These are phyloP conservation scores for Jimgerdemannia flammicorona DNA, from an alignment of 192 early-diverging fungal species.

Conservation along the genomic window DNA sequence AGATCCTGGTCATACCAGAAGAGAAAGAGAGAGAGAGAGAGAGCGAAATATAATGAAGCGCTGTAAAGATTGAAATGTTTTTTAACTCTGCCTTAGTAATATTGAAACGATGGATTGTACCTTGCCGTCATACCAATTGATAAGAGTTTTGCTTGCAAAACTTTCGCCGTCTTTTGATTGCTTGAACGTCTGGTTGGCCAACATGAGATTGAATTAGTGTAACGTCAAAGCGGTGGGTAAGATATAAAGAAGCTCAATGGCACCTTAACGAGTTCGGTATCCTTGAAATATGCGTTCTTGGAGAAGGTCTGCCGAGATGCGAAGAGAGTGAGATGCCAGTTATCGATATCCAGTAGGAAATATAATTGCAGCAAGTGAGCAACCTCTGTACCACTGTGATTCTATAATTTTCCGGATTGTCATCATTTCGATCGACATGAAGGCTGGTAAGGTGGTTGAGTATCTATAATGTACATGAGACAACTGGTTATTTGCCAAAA, in stretches of 20 bases:
- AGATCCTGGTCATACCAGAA: not conserved
- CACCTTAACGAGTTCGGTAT: not conserved
- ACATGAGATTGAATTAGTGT: not conserved
- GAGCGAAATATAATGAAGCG: not conserved
- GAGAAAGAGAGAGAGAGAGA: not conserved
- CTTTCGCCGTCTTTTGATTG: not conserved
- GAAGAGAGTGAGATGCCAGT: not conserved
- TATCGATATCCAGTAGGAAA: not conserved
- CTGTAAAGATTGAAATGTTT: not conserved
- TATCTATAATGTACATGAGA: not conserved
- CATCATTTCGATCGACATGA: not conserved
- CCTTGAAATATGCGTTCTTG: not conserved
- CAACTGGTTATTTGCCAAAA: no score
- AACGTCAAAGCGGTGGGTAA: not conserved
- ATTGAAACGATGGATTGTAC: not conserved
- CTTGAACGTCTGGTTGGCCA: not conserved
- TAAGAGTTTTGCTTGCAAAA: not conserved
- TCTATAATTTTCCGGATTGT: not conserved
- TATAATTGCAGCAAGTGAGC: no score
- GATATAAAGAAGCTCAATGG: not conserved
- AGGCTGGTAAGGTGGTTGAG: not conserved
- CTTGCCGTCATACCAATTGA: not conserved
- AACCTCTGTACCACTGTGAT: not conserved
- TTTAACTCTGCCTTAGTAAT: not conserved
- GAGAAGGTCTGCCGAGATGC: not conserved